Conservation (phyloP, 371 early-diverging fungal species). For the Nematocida sp. region DNA sequence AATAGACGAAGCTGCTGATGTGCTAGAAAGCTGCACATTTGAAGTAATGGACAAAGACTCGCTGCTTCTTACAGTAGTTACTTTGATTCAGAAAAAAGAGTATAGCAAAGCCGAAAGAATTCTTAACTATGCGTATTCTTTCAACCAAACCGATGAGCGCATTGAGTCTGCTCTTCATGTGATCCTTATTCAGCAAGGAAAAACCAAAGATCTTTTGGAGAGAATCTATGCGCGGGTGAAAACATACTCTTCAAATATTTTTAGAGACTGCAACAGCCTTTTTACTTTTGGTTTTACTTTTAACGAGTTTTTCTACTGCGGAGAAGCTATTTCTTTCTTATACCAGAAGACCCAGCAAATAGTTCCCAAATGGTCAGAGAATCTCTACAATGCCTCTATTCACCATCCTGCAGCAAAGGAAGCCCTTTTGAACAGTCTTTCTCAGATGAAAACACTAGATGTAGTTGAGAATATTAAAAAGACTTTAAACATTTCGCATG, state of each 20-base stretch:
- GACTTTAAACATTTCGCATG: neutral
- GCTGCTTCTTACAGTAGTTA: conserved; percentile 12
- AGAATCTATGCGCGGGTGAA: neutral
- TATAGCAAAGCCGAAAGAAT: conserved; percentile 30
- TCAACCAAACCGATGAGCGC: conserved; percentile 19
- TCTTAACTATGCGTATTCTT: conserved; percentile 7
- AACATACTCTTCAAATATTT: conserved; percentile 34
- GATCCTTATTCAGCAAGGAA: conserved; percentile 33
- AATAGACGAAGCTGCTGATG: conserved; percentile 9
- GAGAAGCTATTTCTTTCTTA: conserved; percentile 1
- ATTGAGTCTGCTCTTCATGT: conserved; percentile 32
- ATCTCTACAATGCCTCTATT: conserved; percentile 11
- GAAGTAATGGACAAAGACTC: conserved; percentile 28
- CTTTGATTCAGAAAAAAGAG: conserved; percentile 21
- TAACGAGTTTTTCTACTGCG: conserved; percentile 7
- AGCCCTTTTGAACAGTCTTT: conserved; percentile 3
- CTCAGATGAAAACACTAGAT: conserved; percentile 30
- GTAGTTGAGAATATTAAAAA: neutral
- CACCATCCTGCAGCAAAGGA: conserved; percentile 28
- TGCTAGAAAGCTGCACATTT: conserved; percentile 24
- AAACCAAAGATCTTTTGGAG: conserved; percentile 21
- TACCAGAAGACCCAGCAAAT: conserved; percentile 31
- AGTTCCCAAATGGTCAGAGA: conserved; percentile 22
- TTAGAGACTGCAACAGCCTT: conserved; percentile 24
- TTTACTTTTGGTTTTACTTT: conserved; percentile 2